Conservation (phyloP, 768 basidiomycete genomes). For the Leccinum longicurvipes region DNA sequence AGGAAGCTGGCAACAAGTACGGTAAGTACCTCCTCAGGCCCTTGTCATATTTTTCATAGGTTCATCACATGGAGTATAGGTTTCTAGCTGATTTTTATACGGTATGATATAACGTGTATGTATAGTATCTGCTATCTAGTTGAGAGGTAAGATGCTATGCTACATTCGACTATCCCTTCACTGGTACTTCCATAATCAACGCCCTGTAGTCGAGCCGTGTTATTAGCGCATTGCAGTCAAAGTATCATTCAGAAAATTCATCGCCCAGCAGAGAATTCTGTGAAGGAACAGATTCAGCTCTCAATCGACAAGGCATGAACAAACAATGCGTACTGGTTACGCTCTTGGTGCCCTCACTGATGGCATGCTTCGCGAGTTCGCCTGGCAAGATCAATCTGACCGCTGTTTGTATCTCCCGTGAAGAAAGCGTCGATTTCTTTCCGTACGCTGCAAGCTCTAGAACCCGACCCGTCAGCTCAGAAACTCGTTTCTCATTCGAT, state of each 20-base stretch:
- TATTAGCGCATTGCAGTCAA: neutral
- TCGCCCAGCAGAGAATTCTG: conserved; percentile 29
- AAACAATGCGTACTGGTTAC: conserved; percentile 41
- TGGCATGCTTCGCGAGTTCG: conserved; percentile 72
- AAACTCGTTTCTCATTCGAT: neutral
- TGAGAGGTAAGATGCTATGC: conserved; percentile 18
- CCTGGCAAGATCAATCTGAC: conserved; percentile 70
- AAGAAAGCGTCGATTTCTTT: conserved; percentile 73
- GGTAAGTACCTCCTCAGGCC: conserved; percentile 46
- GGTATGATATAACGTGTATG: conserved; percentile 3
- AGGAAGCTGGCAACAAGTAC: conserved; percentile 91
- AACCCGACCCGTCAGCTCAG: neutral
- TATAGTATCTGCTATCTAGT: conserved; percentile 19
- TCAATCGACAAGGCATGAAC: neutral
- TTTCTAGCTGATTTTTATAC: conserved; percentile 17
- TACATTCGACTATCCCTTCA: conserved; percentile 13
- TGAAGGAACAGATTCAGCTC: neutral
- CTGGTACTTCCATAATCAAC: neutral
- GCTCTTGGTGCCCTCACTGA: conserved; percentile 69
- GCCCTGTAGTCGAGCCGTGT: neutral
- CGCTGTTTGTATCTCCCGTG: conserved; percentile 68
- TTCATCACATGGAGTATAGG: conserved; percentile 11
- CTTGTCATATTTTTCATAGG: too few species aligned
- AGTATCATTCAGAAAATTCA: neutral
- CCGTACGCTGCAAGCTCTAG: conserved; percentile 63